Percentiles rank a stretch among this genome's conserved stretches.
Conservation (phyloP, 78 protist species). For the Guillardia theta region DNA sequence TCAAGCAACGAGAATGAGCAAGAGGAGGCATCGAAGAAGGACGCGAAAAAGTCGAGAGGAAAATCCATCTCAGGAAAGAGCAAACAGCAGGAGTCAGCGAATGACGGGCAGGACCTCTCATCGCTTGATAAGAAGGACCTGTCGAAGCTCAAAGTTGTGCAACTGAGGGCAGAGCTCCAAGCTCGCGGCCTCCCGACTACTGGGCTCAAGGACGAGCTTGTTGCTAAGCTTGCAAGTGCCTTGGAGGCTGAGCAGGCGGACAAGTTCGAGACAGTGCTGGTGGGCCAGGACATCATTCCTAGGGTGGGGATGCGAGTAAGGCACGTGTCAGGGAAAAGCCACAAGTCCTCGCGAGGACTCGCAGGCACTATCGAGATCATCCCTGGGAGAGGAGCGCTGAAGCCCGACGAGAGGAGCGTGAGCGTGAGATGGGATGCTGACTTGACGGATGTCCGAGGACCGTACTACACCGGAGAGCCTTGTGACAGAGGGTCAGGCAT, state of each 20-base stretch:
- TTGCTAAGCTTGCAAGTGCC: neutral
- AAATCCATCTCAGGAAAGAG: neutral
- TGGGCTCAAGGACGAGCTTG: neutral
- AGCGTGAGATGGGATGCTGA: neutral
- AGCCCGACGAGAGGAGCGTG: neutral
- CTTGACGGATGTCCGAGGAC: neutral
- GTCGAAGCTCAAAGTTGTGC: neutral
- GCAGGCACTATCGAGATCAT: constrained; percentile 10
- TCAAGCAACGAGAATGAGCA: neutral
- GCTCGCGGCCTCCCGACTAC: neutral
- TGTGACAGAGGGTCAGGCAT: neutral
- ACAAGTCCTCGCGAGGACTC: neutral
- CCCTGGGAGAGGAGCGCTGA: neutral
- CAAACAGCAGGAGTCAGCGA: neutral
- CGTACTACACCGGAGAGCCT: constrained; percentile 21
- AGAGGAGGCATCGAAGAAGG: neutral
- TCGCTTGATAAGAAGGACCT: neutral
- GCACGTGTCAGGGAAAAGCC: neutral
- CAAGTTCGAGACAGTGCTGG: neutral
- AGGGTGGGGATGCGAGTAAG: neutral
- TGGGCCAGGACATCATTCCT: neutral
- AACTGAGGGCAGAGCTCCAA: neutral
- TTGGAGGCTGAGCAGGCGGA: neutral
- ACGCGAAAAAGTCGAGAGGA: neutral
- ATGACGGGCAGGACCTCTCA: neutral